phyloP scores from a whole-genome alignment of 345 rosid species.

The Lumnitzera littorea region DNA sequence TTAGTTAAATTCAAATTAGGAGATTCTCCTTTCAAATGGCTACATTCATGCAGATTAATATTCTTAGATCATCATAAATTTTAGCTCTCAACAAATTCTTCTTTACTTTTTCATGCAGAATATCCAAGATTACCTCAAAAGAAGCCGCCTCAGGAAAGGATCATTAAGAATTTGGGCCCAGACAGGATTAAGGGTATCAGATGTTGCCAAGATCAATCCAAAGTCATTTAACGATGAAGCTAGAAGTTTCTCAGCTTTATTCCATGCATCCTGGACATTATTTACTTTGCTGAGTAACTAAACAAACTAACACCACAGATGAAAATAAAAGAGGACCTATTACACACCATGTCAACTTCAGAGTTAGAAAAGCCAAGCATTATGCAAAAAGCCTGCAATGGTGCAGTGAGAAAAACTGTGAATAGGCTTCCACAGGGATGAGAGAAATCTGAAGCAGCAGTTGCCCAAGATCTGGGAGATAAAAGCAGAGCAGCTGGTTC shows the following conservation, averaged over 20 bases:
- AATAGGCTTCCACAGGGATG: conserved; percentile 74
- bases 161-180: conserved; percentile 86
- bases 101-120: not conserved
- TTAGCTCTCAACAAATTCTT: too few species aligned
- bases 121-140: conserved; percentile 53
- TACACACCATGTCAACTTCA: conserved; percentile 68
- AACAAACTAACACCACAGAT: conserved; percentile 8
- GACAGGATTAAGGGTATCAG: conserved; percentile 71
- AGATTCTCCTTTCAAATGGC: too few species aligned
- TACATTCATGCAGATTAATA: too few species aligned
- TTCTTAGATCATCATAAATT: too few species aligned
- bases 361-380: conserved; percentile 64
- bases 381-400: conserved; percentile 81
- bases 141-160: conserved; percentile 81
- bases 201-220: conserved; percentile 64
- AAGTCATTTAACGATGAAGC: conserved; percentile 65
- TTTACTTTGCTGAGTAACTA: conserved; percentile 7
- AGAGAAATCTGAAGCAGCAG: conserved; percentile 41
- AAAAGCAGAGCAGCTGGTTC: conserved; percentile 89
- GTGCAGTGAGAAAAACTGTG: conserved; percentile 81
- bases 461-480: conserved; percentile 54
- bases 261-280: conserved; percentile 44
- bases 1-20: too few species aligned
- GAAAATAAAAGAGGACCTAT: conserved; percentile 8
- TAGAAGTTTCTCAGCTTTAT: conserved; percentile 65